These are phyloP conservation scores for Eucalyptus sideroxylon DNA, from an alignment of 345 rosid species.

Conservation along the genomic window DNA sequence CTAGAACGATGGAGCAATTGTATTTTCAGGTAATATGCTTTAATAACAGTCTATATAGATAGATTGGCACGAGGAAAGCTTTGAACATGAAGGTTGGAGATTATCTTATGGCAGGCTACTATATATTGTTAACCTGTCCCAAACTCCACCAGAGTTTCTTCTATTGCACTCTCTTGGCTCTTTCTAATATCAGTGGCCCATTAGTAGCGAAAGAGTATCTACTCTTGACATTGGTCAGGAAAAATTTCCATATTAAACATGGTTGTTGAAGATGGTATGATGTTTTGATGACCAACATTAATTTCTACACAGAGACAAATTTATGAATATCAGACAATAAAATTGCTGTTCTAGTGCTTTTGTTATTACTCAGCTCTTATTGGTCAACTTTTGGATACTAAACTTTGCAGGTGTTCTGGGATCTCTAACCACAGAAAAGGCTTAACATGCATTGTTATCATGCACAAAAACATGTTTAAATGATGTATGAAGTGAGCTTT, in stretches of 20 bases:
- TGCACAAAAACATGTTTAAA: background rate
- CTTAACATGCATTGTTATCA: background rate
- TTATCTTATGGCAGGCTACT: background rate
- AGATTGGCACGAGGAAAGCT: background rate
- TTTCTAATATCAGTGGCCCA: background rate
- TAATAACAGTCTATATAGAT: background rate
- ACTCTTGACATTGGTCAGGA: too few species aligned
- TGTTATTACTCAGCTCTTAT: background rate
- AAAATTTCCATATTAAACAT: background rate
- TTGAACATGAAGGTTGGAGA: background rate
- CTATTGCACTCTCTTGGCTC: background rate
- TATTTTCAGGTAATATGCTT: constrained; percentile 46
- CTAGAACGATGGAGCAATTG: constrained; percentile 95
- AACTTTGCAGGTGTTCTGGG: background rate
- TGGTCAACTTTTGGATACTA: background rate
- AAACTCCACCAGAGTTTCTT: background rate
- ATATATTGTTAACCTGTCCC: background rate
- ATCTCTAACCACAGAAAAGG: background rate
- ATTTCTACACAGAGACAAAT: background rate
- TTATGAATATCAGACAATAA: too few species aligned
- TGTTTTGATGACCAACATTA: background rate
- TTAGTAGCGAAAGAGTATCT: background rate
- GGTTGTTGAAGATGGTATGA: background rate
- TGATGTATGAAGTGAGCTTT: background rate
- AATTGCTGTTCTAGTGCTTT: too few species aligned